Percentiles rank a stretch among this genome's conserved stretches.
Evolutionary conservation across 768 basidiomycete species (phyloP).

Genomic region (Sarcodon aspratus): DNA sequence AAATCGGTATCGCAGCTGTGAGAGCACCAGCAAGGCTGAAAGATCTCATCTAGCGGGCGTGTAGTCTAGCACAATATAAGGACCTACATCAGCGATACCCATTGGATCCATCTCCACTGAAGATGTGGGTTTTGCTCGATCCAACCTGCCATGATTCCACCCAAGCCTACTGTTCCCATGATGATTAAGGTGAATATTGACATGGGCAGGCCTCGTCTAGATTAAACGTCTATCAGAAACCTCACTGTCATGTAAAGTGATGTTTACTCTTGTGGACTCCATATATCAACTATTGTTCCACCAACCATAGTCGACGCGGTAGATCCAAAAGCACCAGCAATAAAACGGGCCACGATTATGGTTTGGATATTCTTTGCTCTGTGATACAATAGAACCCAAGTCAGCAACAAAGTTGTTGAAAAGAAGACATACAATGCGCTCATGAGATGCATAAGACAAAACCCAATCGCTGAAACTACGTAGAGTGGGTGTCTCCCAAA

Average conservation of each 20-base stretch:
- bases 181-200: conserved; percentile 54
- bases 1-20: conserved; percentile 33
- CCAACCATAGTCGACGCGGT: conserved; percentile 66
- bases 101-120: conserved; percentile 79
- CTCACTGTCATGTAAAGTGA: no score
- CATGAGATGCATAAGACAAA: conserved; percentile 38
- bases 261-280: conserved; percentile 46
- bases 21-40: conserved; percentile 41
- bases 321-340: conserved; percentile 57
- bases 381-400: neutral
- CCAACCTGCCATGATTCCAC: conserved; percentile 55
- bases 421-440: conserved; percentile 23
- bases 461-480: conserved; percentile 34
- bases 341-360: conserved; percentile 51
- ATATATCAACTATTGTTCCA: conserved; percentile 65
- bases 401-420: neutral
- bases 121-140: conserved; percentile 46
- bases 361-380: conserved; percentile 41
- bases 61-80: neutral
- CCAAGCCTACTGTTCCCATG: conserved; percentile 51
- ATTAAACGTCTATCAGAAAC: no score
- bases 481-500: conserved; percentile 57
- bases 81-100: conserved; percentile 58
- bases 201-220: conserved; percentile 78
- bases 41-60: neutral